Conservation (phyloP, 1,139 yeast species). For the Taphrina flavorubra region DNA sequence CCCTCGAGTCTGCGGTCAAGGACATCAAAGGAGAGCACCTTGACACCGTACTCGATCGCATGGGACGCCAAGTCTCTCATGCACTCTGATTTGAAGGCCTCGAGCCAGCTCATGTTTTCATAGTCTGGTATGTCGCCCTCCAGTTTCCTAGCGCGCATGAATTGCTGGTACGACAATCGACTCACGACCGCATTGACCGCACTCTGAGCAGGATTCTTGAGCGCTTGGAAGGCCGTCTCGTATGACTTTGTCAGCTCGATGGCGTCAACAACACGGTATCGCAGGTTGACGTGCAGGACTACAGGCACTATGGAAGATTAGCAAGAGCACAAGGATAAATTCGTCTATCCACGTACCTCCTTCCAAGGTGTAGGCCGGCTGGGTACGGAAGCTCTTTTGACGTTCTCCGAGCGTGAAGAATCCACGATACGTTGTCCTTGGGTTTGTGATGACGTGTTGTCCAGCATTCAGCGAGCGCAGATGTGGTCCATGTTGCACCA, state of each 20-base stretch:
- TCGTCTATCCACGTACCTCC: too few species aligned
- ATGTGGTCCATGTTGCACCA: slow-evolving; percentile 25
- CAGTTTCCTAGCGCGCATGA: slow-evolving; percentile 28
- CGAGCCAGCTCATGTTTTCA: slow-evolving; percentile 31
- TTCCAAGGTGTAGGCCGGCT: slow-evolving; percentile 33
- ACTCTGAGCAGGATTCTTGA: slow-evolving; percentile 33
- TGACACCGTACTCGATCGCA: slow-evolving; percentile 34
- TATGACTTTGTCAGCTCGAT: slow-evolving; percentile 33
- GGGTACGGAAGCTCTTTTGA: slow-evolving; percentile 30
- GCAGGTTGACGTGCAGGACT: slow-evolving; percentile 35
- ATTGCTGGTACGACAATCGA: slow-evolving; percentile 27
- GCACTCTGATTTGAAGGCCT: slow-evolving; percentile 36
- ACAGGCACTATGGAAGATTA: slow-evolving; percentile 21
- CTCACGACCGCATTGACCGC: slow-evolving; percentile 37
- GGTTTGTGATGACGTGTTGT: slow-evolving; percentile 33
- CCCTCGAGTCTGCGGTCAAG: slow-evolving; percentile 34
- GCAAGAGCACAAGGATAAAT: too few species aligned
- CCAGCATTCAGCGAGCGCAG: slow-evolving; percentile 20
- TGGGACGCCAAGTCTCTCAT: slow-evolving; percentile 31
- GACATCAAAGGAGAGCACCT: slow-evolving; percentile 32
- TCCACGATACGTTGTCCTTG: slow-evolving; percentile 27
- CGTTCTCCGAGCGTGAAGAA: slow-evolving; percentile 38
- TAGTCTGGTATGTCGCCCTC: slow-evolving; percentile 32
- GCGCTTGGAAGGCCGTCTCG: slow-evolving; percentile 34
- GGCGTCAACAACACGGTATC: slow-evolving; percentile 33